Base-by-base conservation (phyloP, 768 basidiomycete species). In the Mycena belliarum region DNA sequence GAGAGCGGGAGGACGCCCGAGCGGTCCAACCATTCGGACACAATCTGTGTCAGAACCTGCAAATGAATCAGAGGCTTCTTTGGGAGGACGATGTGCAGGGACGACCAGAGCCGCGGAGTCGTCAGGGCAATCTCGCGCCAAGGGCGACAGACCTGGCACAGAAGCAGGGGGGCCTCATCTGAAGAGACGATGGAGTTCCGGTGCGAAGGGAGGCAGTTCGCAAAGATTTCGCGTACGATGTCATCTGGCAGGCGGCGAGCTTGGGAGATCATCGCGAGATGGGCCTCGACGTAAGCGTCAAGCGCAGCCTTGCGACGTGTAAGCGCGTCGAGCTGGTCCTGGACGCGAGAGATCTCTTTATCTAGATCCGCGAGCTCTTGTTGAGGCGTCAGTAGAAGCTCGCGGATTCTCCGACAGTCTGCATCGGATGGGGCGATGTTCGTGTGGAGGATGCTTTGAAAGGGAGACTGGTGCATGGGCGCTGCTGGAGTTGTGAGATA, bases 381-480 rank as follows among this genome's bases (percentile, higher is more conserved):
- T 10, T 18, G 55, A 9, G 55, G 48, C 14, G 9, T 26, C 4
- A 10, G 0, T 3, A 56, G 14, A 26, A 57, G 12, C 1, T 49
- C 55, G 33, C 11, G 42, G 6, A 56, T 56, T 26, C 41, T 26
- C 5, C 35, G 3, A 23, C 55, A 49, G 15, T 56, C 38, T 14
- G 47, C 29, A 6, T 56, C 55, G 28, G 55, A 56, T 5, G 47
- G 55, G 3, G 43, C 47, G 16, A n/a, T 10, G 21, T 56, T 56
- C 9, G 48, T 56, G 48, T 56, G 40, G 21, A 56, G 38, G 15
- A 56, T 41, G 23, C 23, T 21, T 3, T 33, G 4, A 29, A 49
- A 56, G 29, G 55, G 55, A 2, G 47, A 38, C 35, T 32, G 15
- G 44, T 44, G 43, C 29, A 28, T 24, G n/a, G 23, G 12, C 33